phyloP scores from a whole-genome alignment of 495 filamentous ascomycete genomes.

The Hypoxylon trugodes region DNA sequence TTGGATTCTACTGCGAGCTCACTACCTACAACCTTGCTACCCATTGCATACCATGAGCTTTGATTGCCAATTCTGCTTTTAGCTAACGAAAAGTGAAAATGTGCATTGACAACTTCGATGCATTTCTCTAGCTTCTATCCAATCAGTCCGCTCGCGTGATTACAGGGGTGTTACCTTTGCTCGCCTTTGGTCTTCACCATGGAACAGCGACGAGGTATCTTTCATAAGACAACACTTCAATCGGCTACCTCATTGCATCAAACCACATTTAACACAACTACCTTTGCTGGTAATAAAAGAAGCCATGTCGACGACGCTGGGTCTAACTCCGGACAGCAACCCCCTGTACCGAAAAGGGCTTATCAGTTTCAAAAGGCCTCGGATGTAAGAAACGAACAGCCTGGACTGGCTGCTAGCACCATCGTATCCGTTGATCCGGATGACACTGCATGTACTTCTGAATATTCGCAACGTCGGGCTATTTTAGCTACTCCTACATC shows the following conservation, averaged over 20 bases:
- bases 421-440: constrained; percentile 38
- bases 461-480: constrained; percentile 58
- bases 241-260: constrained; percentile 36
- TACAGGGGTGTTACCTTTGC: not conserved
- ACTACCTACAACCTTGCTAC: not conserved
- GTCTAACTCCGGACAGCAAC: constrained; percentile 15
- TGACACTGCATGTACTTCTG: constrained; percentile 32
- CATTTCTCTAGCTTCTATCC: not conserved
- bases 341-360: constrained; percentile 25
- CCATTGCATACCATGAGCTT: constrained; percentile 9
- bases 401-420: constrained; percentile 47
- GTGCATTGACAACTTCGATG: constrained; percentile 4
- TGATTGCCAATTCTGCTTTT: not conserved
- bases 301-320: constrained; percentile 11
- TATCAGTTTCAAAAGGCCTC: constrained; percentile 38
- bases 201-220: constrained; percentile 37
- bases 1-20: not conserved
- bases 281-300: constrained; percentile 36
- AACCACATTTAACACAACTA: constrained; percentile 30
- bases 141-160: not conserved
- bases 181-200: constrained; percentile 16
- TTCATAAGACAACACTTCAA: constrained; percentile 42
- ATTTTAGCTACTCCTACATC: constrained; percentile 59
- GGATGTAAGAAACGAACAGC: constrained; percentile 23
- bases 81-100: not conserved